Base-by-base conservation (phyloP, 2,329 filamentous ascomycete species). In the Lizonia empirigonia region DNA sequence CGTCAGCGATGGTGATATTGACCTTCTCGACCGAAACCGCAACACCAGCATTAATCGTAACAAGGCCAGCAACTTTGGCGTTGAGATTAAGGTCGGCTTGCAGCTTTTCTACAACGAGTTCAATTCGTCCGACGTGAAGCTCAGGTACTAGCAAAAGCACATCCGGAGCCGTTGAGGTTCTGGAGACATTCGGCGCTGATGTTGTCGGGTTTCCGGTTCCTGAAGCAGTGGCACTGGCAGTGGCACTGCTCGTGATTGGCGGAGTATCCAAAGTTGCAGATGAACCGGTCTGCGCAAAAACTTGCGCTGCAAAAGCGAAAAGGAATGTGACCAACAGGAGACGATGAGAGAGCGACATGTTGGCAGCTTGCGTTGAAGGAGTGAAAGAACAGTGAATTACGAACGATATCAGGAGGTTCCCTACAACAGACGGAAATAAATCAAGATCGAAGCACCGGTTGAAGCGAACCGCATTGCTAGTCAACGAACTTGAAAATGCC, bases 1-100 rank as follows among this genome's bases (percentile, higher is more conserved):
- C 82, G 57, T 85, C 82, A 10, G 78, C 74, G 50, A 86, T 86
- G 15, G 83, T 85, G 62, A 86, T 78, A 69, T 85, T 85, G 63
- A 86, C 74, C 59, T 79, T 77, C 51, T 77, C 64, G 12, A 81
- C 71, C 0, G 70, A 72, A 13, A 80, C 70, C 20, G 73, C 68
- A 6, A 81, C 78, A 47, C 79, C 78, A 0, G 79, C 79, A 55
- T 81, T 81, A 59, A 81, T 68, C 10, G 68, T 69, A 4, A 86
- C 83, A 1, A 86, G 76, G 33, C 77, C 78, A 12, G 83, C 82
- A n/a, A 86, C 76, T 53, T 82, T 78, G 26, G 83, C 83, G 39
- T 82, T 81, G 2, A 86, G 73, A 63, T 85, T 85, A 62, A 86
- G 75, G 53, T 86, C 80, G 2, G 82, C 83, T 51, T 76, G 74